Evolutionary conservation across 805 yeast species (phyloP).

Genomic region (Komagataella phaffii): DNA sequence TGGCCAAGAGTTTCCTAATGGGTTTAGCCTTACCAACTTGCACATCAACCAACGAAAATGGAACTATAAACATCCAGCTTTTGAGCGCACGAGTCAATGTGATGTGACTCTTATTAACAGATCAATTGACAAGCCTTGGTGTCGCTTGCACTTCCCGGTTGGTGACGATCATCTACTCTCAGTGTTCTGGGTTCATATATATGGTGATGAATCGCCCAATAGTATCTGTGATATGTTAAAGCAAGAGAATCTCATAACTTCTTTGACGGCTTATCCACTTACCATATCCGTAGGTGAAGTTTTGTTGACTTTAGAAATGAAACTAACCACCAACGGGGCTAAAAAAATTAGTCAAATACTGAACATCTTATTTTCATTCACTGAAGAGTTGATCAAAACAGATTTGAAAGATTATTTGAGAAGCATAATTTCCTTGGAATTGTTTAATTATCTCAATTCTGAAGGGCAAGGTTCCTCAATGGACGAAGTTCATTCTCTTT

Average conservation of each 20-base stretch:
- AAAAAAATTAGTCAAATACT: conserved; percentile 18
- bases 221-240: conserved; percentile 32
- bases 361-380: background rate
- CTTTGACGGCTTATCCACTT: conserved; percentile 28
- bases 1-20: background rate
- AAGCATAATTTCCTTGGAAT: conserved; percentile 33
- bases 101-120: background rate
- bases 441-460: conserved; percentile 30
- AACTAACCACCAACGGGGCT: conserved; percentile 32
- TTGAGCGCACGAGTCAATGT: background rate
- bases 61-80: background rate
- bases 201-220: conserved; percentile 49
- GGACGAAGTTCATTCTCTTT: conserved; percentile 31
- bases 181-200: conserved; percentile 33
- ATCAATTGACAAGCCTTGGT: background rate
- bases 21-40: background rate
- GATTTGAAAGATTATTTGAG: conserved; percentile 23
- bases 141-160: conserved; percentile 1
- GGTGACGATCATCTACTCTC: background rate
- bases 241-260: conserved; percentile 19
- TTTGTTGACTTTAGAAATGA: conserved; percentile 35
- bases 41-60: background rate
- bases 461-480: conserved; percentile 23
- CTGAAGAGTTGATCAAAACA: background rate
- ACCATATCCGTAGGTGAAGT: conserved; percentile 20